A percentile compares a stretch with the other conserved stretches of the same genome.
These are phyloP conservation scores for Penicillium sp. DNA, from an alignment of 2,329 filamentous ascomycete genomes.

Conservation along the genomic window DNA sequence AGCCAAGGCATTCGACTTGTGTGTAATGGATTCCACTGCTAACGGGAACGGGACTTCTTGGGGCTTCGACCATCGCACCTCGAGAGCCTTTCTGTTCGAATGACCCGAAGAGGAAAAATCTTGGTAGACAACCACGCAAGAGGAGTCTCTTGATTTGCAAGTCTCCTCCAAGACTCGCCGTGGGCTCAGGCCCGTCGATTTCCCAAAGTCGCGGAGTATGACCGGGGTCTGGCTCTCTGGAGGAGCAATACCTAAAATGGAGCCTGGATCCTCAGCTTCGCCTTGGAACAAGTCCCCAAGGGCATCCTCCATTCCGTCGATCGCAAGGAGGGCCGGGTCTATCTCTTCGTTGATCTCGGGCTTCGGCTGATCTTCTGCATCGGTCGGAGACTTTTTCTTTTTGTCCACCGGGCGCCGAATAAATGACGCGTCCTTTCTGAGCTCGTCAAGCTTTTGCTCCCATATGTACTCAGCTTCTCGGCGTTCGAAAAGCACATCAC, in stretches of 20 bases:
- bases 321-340: slow-evolving; percentile 11
- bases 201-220: slow-evolving; percentile 72
- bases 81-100: slow-evolving; percentile 65
- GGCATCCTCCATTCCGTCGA: slow-evolving; percentile 31
- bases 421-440: slow-evolving; percentile 53
- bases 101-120: slow-evolving; percentile 65
- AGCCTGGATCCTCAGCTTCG: slow-evolving; percentile 32
- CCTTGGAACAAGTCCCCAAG: slow-evolving; percentile 52
- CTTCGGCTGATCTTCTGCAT: slow-evolving; percentile 40
- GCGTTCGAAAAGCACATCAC: slow-evolving; percentile 66
- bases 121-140: slow-evolving; percentile 57
- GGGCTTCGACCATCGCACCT: slow-evolving; percentile 68
- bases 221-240: slow-evolving; percentile 32
- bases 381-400: slow-evolving; percentile 31
- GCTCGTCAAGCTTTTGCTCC: slow-evolving; percentile 49
- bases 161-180: slow-evolving; percentile 72
- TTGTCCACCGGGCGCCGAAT: slow-evolving; percentile 19
- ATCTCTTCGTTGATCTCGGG: slow-evolving; percentile 16
- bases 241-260: slow-evolving; percentile 35
- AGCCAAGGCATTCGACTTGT: slow-evolving; percentile 38
- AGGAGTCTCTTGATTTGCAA: slow-evolving; percentile 62
- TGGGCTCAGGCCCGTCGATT: slow-evolving; percentile 67
- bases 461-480: slow-evolving; percentile 57
- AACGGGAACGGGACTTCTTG: slow-evolving; percentile 48
- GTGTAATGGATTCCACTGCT: slow-evolving; percentile 36